A percentile compares a stretch with the other conserved stretches of the same genome.
These are phyloP conservation scores for Calonectria henricotiae DNA, from an alignment of 2,329 filamentous ascomycete species.

Conservation along the genomic window DNA sequence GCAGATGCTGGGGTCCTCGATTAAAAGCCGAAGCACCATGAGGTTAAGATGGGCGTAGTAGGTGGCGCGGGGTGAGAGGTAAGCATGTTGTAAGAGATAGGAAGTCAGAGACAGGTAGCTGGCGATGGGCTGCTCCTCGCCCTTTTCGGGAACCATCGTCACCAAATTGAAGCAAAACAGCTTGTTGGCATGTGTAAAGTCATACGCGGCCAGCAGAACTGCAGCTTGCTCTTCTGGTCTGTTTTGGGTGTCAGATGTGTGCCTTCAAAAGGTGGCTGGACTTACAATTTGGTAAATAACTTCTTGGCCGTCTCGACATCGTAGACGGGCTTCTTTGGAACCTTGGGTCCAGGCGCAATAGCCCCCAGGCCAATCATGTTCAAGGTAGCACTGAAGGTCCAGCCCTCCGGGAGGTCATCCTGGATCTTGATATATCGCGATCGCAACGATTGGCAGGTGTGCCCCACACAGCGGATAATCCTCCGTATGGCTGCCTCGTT, in stretches of 20 bases:
- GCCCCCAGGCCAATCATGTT: constrained; percentile 88
- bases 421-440: constrained; percentile 88
- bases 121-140: constrained; percentile 81
- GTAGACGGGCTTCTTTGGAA: constrained; percentile 71
- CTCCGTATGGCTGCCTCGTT: constrained; percentile 90
- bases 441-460: constrained; percentile 78
- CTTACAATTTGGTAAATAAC: constrained; percentile 85
- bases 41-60: constrained; percentile 90
- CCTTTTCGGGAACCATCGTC: constrained; percentile 73
- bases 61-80: constrained; percentile 83
- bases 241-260: constrained; percentile 30
- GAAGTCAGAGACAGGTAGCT: constrained; percentile 91
- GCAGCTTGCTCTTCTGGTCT: constrained; percentile 87
- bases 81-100: constrained; percentile 94
- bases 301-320: constrained; percentile 87
- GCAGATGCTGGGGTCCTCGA: constrained; percentile 87
- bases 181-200: constrained; percentile 96
- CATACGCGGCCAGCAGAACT: constrained; percentile 88
- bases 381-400: constrained; percentile 86
- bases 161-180: constrained; percentile 92
- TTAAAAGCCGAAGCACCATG: constrained; percentile 86
- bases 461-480: constrained; percentile 83
- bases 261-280: constrained; percentile 37
- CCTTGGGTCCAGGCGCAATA: constrained; percentile 79
- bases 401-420: constrained; percentile 91